These are phyloP conservation scores for Calamus simplicifolius DNA, from an alignment of 176 grass and related monocot species.

Conservation along the genomic window DNA sequence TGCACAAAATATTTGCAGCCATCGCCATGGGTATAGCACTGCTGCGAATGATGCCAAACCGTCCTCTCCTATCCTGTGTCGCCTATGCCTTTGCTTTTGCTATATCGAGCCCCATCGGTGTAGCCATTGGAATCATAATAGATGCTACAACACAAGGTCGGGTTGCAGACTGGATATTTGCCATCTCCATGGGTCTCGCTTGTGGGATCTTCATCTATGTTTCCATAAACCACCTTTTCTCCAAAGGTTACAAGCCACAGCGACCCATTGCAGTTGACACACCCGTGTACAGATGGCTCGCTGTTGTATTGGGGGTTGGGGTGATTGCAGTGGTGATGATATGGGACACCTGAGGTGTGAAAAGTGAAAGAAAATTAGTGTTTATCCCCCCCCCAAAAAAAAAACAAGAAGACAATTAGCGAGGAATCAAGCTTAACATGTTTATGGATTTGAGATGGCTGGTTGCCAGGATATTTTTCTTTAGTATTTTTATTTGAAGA, in stretches of 20 bases:
- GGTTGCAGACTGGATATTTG: constrained; percentile 85
- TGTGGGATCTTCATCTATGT: constrained; percentile 90
- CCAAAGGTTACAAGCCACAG: constrained; percentile 67
- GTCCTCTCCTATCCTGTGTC: constrained; percentile 61
- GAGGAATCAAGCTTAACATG: no score
- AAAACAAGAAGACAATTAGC: no score
- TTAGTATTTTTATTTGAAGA: no score
- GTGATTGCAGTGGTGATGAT: constrained; percentile 97
- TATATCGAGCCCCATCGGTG: constrained; percentile 71
- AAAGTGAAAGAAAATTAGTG: no score
- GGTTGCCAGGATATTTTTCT: no score
- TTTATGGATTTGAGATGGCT: no score
- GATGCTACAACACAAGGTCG: constrained; percentile 78
- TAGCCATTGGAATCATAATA: constrained; percentile 76
- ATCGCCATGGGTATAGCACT: constrained; percentile 95
- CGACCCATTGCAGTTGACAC: constrained; percentile 38
- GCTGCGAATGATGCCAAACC: constrained; percentile 69
- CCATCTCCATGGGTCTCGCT: constrained; percentile 86
- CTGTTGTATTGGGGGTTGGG: constrained; percentile 59
- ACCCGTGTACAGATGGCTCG: constrained; percentile 41
- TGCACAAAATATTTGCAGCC: constrained; percentile 95
- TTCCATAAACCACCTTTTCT: constrained; percentile 85
- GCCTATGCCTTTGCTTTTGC: constrained; percentile 81
- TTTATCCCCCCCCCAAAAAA: no score
- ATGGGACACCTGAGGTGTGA: constrained; percentile 62